Percentiles rank a stretch among this genome's conserved stretches.
phyloP scores from a whole-genome alignment of 116 monocot genomes.

The Zostera marina region DNA sequence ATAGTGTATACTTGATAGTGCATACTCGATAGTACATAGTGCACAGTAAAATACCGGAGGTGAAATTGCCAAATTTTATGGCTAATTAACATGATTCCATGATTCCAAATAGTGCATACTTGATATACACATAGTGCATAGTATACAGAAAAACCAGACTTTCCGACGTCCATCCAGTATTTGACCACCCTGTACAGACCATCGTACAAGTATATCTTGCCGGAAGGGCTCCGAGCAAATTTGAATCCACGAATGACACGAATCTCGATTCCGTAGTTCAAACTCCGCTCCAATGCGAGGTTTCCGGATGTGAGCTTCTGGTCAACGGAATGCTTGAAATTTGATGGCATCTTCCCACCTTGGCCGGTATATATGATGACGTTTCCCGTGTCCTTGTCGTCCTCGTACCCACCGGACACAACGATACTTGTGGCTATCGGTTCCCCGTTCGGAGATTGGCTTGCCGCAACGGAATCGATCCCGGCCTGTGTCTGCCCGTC shows the following conservation, averaged over 20 bases:
- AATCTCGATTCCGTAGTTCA: slow-evolving; percentile 71
- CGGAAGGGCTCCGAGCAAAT: slow-evolving; percentile 26
- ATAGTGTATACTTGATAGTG: no score
- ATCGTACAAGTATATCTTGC: slow-evolving; percentile 70
- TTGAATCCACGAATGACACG: slow-evolving; percentile 63
- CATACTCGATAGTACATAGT: no score
- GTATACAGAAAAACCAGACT: slow-evolving; percentile 75
- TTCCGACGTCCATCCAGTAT: slow-evolving; percentile 67
- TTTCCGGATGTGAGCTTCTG: slow-evolving; percentile 79
- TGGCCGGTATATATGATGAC: slow-evolving; percentile 79
- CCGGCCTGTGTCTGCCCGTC: slow-evolving; percentile 96
- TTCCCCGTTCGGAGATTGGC: slow-evolving; percentile 37
- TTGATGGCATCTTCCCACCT: slow-evolving; percentile 42
- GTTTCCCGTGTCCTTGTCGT: slow-evolving; percentile 69
- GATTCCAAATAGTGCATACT: no score
- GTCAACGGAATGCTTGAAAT: slow-evolving; percentile 19
- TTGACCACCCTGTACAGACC: slow-evolving; percentile 61
- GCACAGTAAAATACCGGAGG: no score
- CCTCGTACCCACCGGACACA: slow-evolving; percentile 91
- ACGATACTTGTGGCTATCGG: slow-evolving; percentile 90
- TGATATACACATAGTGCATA: no score
- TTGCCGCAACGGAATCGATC: slow-evolving; percentile 62
- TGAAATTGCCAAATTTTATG: no score
- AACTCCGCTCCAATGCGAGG: slow-evolving; percentile 59
- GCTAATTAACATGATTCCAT: no score